Conservation (phyloP, 164 flowering plant species). For the Chloranthus sessilifolius region DNA sequence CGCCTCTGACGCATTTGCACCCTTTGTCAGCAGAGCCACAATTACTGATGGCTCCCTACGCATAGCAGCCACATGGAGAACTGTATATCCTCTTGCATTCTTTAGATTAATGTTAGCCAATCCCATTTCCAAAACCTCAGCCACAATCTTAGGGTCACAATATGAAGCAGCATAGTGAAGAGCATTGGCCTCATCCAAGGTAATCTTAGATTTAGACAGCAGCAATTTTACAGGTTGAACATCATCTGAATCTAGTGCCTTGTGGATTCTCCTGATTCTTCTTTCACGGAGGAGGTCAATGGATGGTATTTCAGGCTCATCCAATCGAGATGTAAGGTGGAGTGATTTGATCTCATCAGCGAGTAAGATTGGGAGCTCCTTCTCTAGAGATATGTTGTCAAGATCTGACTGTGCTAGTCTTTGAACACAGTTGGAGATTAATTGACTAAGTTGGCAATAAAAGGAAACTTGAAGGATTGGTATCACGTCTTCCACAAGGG, state of each 20-base stretch:
- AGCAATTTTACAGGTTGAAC: slow-evolving; percentile 63
- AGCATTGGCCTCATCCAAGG: slow-evolving; percentile 62
- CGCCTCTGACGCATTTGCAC: slow-evolving; percentile 46
- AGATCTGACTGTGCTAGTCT: slow-evolving; percentile 63
- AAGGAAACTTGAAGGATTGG: slow-evolving; percentile 54
- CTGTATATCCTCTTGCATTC: slow-evolving; percentile 52
- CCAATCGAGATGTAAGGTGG: slow-evolving; percentile 22
- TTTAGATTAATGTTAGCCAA: slow-evolving; percentile 47
- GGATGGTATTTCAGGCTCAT: slow-evolving; percentile 7
- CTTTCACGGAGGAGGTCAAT: slow-evolving; percentile 41
- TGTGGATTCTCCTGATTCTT: slow-evolving; percentile 46
- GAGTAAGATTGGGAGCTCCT: slow-evolving; percentile 50
- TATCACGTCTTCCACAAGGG: slow-evolving; percentile 56
- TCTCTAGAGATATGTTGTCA: slow-evolving; percentile 44
- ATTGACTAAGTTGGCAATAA: slow-evolving; percentile 47
- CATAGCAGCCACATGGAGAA: slow-evolving; percentile 71
- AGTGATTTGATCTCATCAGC: slow-evolving; percentile 28
- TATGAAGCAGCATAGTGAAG: slow-evolving; percentile 75
- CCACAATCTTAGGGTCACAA: slow-evolving; percentile 61
- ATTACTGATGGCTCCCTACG: slow-evolving; percentile 63
- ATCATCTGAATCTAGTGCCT: slow-evolving; percentile 75
- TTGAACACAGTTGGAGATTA: slow-evolving; percentile 38
- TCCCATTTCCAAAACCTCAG: slow-evolving; percentile 46
- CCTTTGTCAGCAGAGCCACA: slow-evolving; percentile 48
- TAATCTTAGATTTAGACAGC: slow-evolving; percentile 41